Evolutionary conservation across 768 basidiomycete species (phyloP).

Genomic region (Chalciporus pseudorubinellus): DNA sequence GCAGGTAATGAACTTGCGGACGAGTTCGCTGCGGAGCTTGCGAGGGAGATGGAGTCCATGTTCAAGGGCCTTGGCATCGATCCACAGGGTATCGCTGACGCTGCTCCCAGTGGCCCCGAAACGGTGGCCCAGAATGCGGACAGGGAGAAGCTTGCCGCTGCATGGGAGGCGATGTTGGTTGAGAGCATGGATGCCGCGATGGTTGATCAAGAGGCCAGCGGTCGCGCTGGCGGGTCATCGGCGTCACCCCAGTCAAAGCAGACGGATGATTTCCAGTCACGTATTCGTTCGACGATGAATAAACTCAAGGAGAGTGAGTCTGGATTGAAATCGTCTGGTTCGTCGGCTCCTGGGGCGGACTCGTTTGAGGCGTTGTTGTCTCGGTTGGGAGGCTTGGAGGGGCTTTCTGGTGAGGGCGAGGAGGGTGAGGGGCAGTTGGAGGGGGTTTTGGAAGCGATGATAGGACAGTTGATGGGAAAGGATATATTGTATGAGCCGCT

Average conservation of each 20-base stretch:
- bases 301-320: conserved; percentile 70
- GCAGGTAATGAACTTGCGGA: conserved; percentile 15
- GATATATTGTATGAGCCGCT: conserved; percentile 76
- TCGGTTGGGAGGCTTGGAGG: conserved; percentile 34
- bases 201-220: conserved; percentile 7
- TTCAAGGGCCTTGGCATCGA: conserved; percentile 25
- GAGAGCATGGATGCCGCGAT: conserved; percentile 54
- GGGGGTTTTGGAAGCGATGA: conserved; percentile 68
- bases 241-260: conserved; percentile 10
- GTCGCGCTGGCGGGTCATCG: not conserved
- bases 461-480: conserved; percentile 33
- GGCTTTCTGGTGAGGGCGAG: conserved; percentile 36
- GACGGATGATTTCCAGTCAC: conserved; percentile 59
- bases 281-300: conserved; percentile 69
- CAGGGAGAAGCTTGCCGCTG: conserved; percentile 47
- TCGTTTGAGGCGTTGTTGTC: conserved; percentile 53
- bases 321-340: conserved; percentile 20
- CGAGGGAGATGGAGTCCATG: conserved; percentile 44
- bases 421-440: conserved; percentile 55
- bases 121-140: conserved; percentile 13
- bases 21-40: conserved; percentile 41
- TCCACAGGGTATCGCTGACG: conserved; percentile 13
- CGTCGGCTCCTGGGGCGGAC: conserved; percentile 24
- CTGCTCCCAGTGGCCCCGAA: not conserved
- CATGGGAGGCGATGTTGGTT: conserved; percentile 72